Evolutionary conservation across 2,329 filamentous ascomycete species (phyloP).

Genomic region (Paraphoma chrysanthemicola): DNA sequence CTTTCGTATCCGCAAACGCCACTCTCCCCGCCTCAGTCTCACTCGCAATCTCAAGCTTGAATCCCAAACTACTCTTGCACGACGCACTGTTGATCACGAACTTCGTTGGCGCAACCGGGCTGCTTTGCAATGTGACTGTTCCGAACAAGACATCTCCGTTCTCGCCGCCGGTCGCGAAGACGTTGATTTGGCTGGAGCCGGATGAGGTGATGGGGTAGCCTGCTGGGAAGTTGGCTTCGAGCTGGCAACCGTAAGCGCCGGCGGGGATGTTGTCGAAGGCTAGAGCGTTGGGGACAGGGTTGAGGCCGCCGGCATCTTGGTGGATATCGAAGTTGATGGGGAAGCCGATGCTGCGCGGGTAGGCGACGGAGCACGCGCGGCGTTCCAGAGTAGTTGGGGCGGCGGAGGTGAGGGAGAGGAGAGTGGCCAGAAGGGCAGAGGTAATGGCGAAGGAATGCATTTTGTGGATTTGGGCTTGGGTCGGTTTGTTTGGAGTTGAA

Average conservation of each 20-base stretch:
- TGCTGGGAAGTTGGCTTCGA: slow-evolving; percentile 34
- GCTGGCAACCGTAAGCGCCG: slow-evolving; percentile 32
- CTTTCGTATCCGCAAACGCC: slow-evolving; percentile 25
- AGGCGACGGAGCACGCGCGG: slow-evolving; percentile 25
- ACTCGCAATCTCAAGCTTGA: slow-evolving; percentile 24
- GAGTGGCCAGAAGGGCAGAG: slow-evolving; percentile 16
- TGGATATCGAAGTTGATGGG: slow-evolving; percentile 26
- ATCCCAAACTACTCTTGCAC: slow-evolving; percentile 14
- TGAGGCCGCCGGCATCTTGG: slow-evolving; percentile 22
- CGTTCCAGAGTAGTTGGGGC: slow-evolving; percentile 19
- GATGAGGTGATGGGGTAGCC: slow-evolving; percentile 21
- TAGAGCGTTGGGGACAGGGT: slow-evolving; percentile 16
- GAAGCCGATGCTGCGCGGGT: slow-evolving; percentile 23
- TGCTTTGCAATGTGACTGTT: slow-evolving; percentile 20
- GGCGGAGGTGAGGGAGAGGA: slow-evolving; percentile 14
- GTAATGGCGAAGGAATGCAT: slow-evolving; percentile 28
- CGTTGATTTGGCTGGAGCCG: slow-evolving; percentile 23
- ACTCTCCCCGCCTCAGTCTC: slow-evolving; percentile 18
- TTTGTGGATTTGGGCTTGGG: slow-evolving; percentile 7
- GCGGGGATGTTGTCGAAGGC: slow-evolving; percentile 26
- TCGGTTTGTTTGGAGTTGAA: background rate
- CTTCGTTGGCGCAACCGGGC: slow-evolving; percentile 20
- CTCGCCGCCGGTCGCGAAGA: slow-evolving; percentile 18
- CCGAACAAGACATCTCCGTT: slow-evolving; percentile 17
- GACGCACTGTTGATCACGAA: slow-evolving; percentile 23